Percentiles rank a stretch among this genome's conserved stretches.
Conservation (phyloP, 2,329 filamentous ascomycete genomes). For the Ceratocystis cubensis region DNA sequence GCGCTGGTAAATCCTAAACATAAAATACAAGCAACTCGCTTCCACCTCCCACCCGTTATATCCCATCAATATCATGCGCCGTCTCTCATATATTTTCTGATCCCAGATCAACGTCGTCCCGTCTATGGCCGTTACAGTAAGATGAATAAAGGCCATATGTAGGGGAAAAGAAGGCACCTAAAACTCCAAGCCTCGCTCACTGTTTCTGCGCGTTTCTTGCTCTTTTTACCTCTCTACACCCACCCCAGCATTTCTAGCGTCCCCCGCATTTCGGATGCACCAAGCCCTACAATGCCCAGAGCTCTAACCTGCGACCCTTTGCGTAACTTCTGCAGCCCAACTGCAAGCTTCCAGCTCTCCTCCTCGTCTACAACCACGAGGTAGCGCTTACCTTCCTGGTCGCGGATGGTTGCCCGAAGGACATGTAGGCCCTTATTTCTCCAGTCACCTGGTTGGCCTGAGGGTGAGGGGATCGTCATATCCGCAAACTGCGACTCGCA, state of each 20-base stretch:
- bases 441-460: slow-evolving; percentile 41
- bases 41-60: too few species aligned
- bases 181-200: neutral
- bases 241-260: slow-evolving; percentile 49
- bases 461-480: slow-evolving; percentile 32
- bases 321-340: slow-evolving; percentile 48
- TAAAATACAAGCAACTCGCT: too few species aligned
- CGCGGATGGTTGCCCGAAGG: slow-evolving; percentile 49
- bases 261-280: slow-evolving; percentile 39
- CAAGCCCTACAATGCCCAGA: slow-evolving; percentile 46
- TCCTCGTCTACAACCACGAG: slow-evolving; percentile 52
- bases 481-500: slow-evolving; percentile 35
- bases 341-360: slow-evolving; percentile 55
- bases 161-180: neutral
- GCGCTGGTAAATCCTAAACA: too few species aligned
- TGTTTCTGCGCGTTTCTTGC: neutral
- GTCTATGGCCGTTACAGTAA: neutral
- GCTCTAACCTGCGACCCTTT: slow-evolving; percentile 48
- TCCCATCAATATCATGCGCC: too few species aligned
- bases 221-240: slow-evolving; percentile 24
- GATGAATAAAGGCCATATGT: too few species aligned
- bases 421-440: slow-evolving; percentile 47
- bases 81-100: too few species aligned
- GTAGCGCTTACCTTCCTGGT: slow-evolving; percentile 54
- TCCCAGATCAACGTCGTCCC: neutral